phyloP scores from a whole-genome alignment of 164 flowering plant species.

The Cinnamomum micranthum region DNA sequence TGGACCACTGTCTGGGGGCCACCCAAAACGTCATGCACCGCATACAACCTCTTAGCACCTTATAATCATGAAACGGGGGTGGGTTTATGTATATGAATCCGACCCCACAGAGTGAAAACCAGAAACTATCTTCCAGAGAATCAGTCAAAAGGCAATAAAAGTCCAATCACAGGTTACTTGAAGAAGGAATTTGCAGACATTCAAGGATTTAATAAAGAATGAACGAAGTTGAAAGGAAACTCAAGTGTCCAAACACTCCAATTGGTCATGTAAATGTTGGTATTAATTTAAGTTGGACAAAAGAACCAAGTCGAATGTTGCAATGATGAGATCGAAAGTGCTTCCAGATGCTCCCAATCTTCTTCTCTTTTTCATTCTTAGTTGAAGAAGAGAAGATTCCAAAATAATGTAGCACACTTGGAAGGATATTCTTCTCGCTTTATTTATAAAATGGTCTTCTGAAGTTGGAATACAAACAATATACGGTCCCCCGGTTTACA shows the following conservation, averaged over 20 bases:
- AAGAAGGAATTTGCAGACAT: too few species aligned
- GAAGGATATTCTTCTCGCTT: background rate
- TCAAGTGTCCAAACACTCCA: background rate
- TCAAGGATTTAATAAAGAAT: too few species aligned
- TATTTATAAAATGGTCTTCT: background rate
- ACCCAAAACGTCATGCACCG: too few species aligned
- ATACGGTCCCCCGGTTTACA: background rate
- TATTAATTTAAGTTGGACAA: background rate
- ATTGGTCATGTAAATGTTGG: background rate
- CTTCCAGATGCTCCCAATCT: background rate
- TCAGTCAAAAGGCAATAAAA: too few species aligned
- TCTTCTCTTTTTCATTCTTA: background rate
- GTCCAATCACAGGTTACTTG: too few species aligned
- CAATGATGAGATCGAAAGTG: background rate
- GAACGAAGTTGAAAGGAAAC: too few species aligned
- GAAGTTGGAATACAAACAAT: background rate
- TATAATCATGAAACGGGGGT: too few species aligned
- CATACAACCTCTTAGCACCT: too few species aligned
- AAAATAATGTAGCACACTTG: background rate
- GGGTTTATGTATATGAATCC: too few species aligned
- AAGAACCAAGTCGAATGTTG: background rate
- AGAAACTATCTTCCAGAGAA: too few species aligned
- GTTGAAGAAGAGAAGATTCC: background rate
- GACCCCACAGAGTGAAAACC: too few species aligned
- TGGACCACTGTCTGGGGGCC: too few species aligned